Conservation (phyloP, 1,284 basidiomycete species). For the Cryptococcus sp. region DNA sequence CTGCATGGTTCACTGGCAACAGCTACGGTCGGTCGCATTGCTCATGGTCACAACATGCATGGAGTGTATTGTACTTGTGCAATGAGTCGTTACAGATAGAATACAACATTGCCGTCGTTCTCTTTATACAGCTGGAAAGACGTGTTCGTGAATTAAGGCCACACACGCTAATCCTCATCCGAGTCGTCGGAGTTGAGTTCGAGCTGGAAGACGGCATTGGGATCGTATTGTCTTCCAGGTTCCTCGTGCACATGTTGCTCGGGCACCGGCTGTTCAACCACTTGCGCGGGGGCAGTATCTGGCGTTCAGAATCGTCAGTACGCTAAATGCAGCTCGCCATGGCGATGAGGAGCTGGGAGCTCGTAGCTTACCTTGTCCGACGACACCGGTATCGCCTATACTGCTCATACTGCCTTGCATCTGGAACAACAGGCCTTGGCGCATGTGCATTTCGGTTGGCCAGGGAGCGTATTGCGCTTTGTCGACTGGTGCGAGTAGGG, state of each 20-base stretch:
- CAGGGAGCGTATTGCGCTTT: slow-evolving; percentile 39
- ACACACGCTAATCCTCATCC: slow-evolving; percentile 21
- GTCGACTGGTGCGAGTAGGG: slow-evolving; percentile 28
- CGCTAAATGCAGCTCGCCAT: not conserved
- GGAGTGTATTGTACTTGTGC: not conserved
- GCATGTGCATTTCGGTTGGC: slow-evolving; percentile 47
- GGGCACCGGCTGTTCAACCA: not conserved
- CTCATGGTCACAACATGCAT: slow-evolving; percentile 9
- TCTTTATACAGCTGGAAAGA: no score
- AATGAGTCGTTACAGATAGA: not conserved
- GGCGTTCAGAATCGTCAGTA: not conserved
- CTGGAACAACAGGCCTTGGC: slow-evolving; percentile 45
- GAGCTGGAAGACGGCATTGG: slow-evolving; percentile 41
- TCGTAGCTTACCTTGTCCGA: slow-evolving; percentile 34
- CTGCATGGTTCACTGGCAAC: no score
- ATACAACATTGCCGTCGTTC: no score
- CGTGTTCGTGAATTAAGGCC: no score
- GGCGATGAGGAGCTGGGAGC: not conserved
- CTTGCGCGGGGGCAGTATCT: not conserved
- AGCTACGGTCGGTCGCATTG: not conserved
- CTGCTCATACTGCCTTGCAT: slow-evolving; percentile 46
- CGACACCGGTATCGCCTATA: slow-evolving; percentile 37
- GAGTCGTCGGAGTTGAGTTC: slow-evolving; percentile 45
- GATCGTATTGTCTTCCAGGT: slow-evolving; percentile 36
- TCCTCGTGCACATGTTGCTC: slow-evolving; percentile 27